Percentiles rank a stretch among this genome's conserved stretches.
phyloP scores from a whole-genome alignment of 2,329 filamentous ascomycete species.

The Cercospora janseana region DNA sequence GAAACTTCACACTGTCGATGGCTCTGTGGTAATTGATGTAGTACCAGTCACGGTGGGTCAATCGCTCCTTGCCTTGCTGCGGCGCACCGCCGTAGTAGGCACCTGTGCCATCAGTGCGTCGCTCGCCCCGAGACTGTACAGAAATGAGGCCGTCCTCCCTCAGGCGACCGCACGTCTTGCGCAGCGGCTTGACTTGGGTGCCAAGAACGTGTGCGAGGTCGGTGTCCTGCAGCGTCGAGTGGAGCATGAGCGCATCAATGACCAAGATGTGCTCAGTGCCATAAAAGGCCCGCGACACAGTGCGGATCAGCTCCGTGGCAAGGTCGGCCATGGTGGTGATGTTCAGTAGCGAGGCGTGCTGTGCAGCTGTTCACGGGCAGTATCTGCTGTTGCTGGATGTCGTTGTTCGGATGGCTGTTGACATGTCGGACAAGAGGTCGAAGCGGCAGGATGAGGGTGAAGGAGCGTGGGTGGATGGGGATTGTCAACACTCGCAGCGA shows the following conservation, averaged over 20 bases:
- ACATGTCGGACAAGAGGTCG: neutral
- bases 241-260: conserved; percentile 73
- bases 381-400: neutral
- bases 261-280: conserved; percentile 79
- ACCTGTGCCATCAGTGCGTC: conserved; percentile 35
- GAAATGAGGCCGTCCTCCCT: conserved; percentile 82
- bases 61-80: conserved; percentile 36
- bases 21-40: conserved; percentile 94
- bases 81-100: conserved; percentile 27
- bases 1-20: conserved; percentile 95
- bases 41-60: conserved; percentile 74
- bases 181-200: conserved; percentile 69
- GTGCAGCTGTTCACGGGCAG: conserved; percentile 3
- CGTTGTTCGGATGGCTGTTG: too few relatives aligned
- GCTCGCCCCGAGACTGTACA: conserved; percentile 59
- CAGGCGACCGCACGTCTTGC: conserved; percentile 81
- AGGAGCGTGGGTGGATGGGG: neutral
- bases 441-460: neutral
- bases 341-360: neutral
- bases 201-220: conserved; percentile 56
- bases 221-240: conserved; percentile 74
- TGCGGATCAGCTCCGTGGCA: conserved; percentile 78
- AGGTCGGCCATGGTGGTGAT: conserved; percentile 52
- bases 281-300: conserved; percentile 82
- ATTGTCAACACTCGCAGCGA: conserved; percentile 29